Percentiles rank a stretch among this genome's conserved stretches.
These are phyloP conservation scores for Cnidoscolus chayamansa DNA, from an alignment of 441 rosid genomes.

Conservation along the genomic window DNA sequence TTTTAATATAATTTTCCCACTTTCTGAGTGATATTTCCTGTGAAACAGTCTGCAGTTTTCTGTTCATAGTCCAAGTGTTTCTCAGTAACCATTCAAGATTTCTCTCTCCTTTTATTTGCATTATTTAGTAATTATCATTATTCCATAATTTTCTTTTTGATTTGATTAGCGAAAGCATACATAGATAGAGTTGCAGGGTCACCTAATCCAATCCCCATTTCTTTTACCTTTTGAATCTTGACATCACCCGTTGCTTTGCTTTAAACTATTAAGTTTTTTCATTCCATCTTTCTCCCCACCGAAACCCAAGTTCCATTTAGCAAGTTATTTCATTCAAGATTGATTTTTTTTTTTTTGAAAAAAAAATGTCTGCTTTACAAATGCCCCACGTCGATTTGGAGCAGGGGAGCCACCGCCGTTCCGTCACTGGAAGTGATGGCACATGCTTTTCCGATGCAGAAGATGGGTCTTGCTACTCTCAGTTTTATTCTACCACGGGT, in stretches of 20 bases:
- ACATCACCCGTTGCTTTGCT: neutral
- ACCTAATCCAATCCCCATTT: slow-evolving; percentile 38
- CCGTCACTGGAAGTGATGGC: slow-evolving; percentile 35
- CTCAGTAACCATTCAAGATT: slow-evolving; percentile 15
- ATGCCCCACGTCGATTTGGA: slow-evolving; percentile 69
- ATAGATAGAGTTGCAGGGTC: slow-evolving; percentile 37
- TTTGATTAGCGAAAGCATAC: slow-evolving; percentile 24
- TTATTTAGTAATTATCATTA: neutral
- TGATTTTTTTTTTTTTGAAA: neutral
- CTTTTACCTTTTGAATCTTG: slow-evolving; percentile 26
- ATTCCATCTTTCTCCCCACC: neutral
- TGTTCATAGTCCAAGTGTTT: neutral
- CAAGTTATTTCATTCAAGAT: neutral
- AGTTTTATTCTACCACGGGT: slow-evolving; percentile 71
- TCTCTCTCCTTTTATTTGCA: neutral
- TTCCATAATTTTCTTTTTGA: neutral
- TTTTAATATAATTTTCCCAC: too few relatives aligned
- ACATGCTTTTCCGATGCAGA: slow-evolving; percentile 83
- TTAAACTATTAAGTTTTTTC: slow-evolving; percentile 2
- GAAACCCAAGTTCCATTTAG: slow-evolving; percentile 9
- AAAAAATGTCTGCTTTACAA: slow-evolving; percentile 33
- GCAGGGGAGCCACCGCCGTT: slow-evolving; percentile 44
- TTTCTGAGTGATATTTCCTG: too few relatives aligned
- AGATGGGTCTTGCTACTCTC: slow-evolving; percentile 74
- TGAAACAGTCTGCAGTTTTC: too few relatives aligned